Evolutionary conservation across 2,329 filamentous ascomycete species (phyloP).

Genomic region (Phaeosphaeriaceae sp.): DNA sequence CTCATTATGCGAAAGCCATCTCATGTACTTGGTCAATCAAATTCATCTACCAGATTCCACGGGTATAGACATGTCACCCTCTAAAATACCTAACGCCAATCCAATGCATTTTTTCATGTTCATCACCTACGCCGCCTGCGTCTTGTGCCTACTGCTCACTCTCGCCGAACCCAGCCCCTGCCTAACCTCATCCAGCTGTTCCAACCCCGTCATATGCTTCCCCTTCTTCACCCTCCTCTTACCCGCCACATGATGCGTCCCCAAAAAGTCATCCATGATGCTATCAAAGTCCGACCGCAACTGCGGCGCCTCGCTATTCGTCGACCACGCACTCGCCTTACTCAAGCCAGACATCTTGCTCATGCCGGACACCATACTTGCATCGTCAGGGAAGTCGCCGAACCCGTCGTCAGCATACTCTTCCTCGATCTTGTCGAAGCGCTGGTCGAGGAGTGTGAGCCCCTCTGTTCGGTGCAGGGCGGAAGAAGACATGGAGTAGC

Average conservation of each 20-base stretch:
- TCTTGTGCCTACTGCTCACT: conserved; percentile 47
- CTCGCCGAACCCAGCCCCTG: conserved; percentile 79
- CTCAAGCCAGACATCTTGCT: conserved; percentile 59
- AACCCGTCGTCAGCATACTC: conserved; percentile 64
- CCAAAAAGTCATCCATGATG: conserved; percentile 93
- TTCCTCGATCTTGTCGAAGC: conserved; percentile 91
- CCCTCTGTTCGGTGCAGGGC: conserved; percentile 88
- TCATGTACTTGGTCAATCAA: background rate
- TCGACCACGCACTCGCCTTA: conserved; percentile 45
- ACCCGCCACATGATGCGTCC: conserved; percentile 72
- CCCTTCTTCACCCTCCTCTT: conserved; percentile 78
- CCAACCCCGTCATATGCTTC: conserved; percentile 79
- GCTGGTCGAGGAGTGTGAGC: conserved; percentile 80
- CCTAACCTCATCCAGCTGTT: conserved; percentile 90
- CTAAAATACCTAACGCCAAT: background rate
- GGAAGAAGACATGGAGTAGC: conserved; percentile 91
- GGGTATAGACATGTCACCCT: background rate
- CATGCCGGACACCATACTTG: conserved; percentile 56
- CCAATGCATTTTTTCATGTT: background rate
- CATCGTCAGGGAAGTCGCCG: conserved; percentile 51
- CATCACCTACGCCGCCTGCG: conserved; percentile 3
- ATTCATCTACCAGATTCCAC: background rate
- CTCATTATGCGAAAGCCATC: background rate
- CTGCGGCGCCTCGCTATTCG: conserved; percentile 54
- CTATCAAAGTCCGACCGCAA: conserved; percentile 81